Base-by-base conservation (phyloP, 177 flowering plant species). In the Vitis hybrid region DNA sequence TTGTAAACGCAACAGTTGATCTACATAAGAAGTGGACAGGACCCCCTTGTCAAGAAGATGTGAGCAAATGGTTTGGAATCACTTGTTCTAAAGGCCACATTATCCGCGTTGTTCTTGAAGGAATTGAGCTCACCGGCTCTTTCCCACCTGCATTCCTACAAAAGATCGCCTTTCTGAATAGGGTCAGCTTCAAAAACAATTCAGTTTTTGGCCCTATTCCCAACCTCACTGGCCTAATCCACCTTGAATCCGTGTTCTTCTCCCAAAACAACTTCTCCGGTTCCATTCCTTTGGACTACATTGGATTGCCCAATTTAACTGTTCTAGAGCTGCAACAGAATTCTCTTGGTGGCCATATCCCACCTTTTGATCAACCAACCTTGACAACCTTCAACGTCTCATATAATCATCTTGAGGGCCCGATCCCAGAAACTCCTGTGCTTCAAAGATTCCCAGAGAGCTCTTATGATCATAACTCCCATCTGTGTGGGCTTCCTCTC, bases 21-120 rank as follows among this genome's bases (percentile, higher is more conserved):
- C 65, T 86, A 52, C 85, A 81, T 20, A 61, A 60, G 4, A 79
- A 66, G 13, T 87, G 88, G 90, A 82, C 86, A 9, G 90, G 87
- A 1, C 80, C 80, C 1, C 87, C 88, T 15, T 87, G 90, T 54
- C 8, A 48, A 17, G 17, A 63, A 2, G 71, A 75, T 58, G 11
- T 3, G 54, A 85, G 84, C 74, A 70, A 65, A 30, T 87, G 91
- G 91, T 63, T 24, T n/a, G 88, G 87, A 2, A 67, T 87, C 17
- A 60, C 32, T 30, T 87, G 91, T 65, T 77, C 66, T 0, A 66
- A 82, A 62, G 35, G 80, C 64, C 86, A 85, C n/a, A 79, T 84
- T 6, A 59, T 79, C 1, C 57, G 63, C 5, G 46, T 85, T 48
- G 79, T 71, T 3, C 82, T 87, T 1, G 80, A 85, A 64, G 83